phyloP scores from a whole-genome alignment of 2,329 filamentous ascomycete genomes.

The Aaosphaeria pasadenensis region DNA sequence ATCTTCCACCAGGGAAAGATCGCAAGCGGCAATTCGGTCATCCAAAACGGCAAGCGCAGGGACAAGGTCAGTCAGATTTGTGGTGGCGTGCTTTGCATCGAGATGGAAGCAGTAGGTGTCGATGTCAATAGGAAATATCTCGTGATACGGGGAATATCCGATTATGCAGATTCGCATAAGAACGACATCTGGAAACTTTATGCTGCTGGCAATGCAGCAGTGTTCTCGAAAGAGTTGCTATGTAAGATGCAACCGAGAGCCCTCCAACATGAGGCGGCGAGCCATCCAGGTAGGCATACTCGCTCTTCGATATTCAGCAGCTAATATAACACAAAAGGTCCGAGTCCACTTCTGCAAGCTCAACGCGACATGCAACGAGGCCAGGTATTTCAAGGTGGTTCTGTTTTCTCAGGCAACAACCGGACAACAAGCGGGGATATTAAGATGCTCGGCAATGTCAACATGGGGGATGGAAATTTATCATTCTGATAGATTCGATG shows the following conservation, averaged over 20 bases:
- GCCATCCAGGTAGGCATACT: too few species aligned
- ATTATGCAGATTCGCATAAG: constrained; percentile 6
- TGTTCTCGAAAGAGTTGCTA: constrained; percentile 2
- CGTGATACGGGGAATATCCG: constrained; percentile 4
- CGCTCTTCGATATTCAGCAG: too few species aligned
- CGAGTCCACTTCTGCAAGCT: too few species aligned
- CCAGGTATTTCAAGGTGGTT: too few species aligned
- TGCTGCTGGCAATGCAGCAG: constrained; percentile 1
- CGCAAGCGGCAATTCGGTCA: constrained; percentile 1
- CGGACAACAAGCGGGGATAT: too few species aligned
- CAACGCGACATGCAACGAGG: too few species aligned
- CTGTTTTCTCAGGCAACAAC: too few species aligned
- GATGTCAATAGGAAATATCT: constrained; percentile 1
- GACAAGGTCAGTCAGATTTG: constrained; percentile 1
- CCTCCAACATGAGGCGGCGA: too few species aligned
- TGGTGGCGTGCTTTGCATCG: constrained; percentile 1
- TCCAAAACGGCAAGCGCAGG: constrained; percentile 1
- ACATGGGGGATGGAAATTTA: too few species aligned
- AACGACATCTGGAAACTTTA: constrained; percentile 2
- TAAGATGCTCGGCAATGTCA: too few species aligned
- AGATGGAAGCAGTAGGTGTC: constrained; percentile 4
- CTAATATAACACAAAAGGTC: too few species aligned
- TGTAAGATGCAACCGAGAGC: constrained; percentile 1
- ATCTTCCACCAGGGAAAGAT: constrained; percentile 1
- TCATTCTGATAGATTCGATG: too few species aligned